Base-by-base conservation (phyloP, 2,329 filamentous ascomycete species). In the Fusarium austroafricanum region DNA sequence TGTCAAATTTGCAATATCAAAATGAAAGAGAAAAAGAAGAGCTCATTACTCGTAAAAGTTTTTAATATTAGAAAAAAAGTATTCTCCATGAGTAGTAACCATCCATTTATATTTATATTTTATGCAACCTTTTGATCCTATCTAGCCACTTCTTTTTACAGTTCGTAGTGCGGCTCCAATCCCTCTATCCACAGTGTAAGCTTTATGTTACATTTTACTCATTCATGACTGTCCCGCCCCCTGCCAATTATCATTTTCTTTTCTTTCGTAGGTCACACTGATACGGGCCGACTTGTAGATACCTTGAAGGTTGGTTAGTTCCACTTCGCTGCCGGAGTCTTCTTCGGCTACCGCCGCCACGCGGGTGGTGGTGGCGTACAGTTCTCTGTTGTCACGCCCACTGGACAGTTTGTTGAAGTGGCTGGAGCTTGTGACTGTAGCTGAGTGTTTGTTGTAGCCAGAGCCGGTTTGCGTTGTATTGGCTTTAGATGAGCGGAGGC, bases 241-340 rank as follows among this genome's bases (percentile, higher is more conserved):
- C 18, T 52, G 28, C 59, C 53, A 61, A 11, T 39, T 29, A 23
- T 33, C 26, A 17, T 67, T 55, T 5, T 61, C 47, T 3, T 69
- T 55, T 33, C 33, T 42, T 29, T 70, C 15, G 35, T 69, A 71
- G 20, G 69, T 71, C 29, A 71, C 63, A 21, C 63, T 68, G 42
- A 71, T 46, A 18, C 69, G 68, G 40, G 67, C 66, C 54, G 68
- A 68, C 26, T 71, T 71, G 66, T 71, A 70, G 28, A 71, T 71
- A 21, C 61, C 68, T 35, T 49, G 61, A 6, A 71, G 44, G 47
- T 70, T 70, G 23, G 67, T 70, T 17, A 71, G 44, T 44, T 71
- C 69, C 52, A 71, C 68, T 55, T 71, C 69, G 23, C 69, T 71
- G 23, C 69, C 69, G 1, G 66, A 71, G 28, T 71, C 69, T 29